Conservation (phyloP, 257 asterid genomes). For the Linderniella brevidens region DNA sequence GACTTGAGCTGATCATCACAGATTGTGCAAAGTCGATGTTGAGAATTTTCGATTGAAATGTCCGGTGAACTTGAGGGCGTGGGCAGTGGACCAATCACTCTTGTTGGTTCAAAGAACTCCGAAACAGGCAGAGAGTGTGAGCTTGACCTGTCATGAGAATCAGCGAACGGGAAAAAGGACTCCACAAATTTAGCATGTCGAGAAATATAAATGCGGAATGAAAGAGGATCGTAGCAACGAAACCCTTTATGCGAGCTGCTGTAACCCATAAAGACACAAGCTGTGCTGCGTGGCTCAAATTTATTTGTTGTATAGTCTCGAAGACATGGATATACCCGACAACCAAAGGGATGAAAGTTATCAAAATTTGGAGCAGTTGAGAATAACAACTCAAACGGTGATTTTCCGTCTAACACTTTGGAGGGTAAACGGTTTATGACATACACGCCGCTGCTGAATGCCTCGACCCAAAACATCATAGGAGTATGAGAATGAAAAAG, state of each 20-base stretch:
- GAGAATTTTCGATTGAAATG: too few relatives aligned
- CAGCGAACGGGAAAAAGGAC: background rate
- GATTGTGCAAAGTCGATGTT: too few relatives aligned
- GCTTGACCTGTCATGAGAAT: background rate
- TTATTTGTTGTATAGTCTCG: conserved; percentile 2
- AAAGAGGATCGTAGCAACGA: background rate
- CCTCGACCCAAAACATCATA: background rate
- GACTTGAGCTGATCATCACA: too few relatives aligned
- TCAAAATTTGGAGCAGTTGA: background rate
- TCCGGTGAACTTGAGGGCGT: too few relatives aligned
- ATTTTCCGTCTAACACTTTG: background rate
- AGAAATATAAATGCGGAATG: background rate
- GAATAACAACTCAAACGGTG: background rate
- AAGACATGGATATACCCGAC: conserved; percentile 3
- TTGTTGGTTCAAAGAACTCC: background rate
- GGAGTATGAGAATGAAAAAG: background rate
- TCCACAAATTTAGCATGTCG: conserved; percentile 3
- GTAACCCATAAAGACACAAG: conserved; percentile 7
- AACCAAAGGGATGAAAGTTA: conserved; percentile 4
- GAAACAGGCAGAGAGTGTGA: background rate
- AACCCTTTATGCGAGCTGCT: background rate
- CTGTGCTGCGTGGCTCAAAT: background rate
- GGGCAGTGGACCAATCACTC: background rate
- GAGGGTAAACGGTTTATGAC: background rate
- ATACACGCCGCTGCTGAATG: background rate